Evolutionary conservation across 73 alveolate species (phyloP), one percentile per base, ranked within the genome.

Genomic region (Paramecium biaurelia): DNA sequence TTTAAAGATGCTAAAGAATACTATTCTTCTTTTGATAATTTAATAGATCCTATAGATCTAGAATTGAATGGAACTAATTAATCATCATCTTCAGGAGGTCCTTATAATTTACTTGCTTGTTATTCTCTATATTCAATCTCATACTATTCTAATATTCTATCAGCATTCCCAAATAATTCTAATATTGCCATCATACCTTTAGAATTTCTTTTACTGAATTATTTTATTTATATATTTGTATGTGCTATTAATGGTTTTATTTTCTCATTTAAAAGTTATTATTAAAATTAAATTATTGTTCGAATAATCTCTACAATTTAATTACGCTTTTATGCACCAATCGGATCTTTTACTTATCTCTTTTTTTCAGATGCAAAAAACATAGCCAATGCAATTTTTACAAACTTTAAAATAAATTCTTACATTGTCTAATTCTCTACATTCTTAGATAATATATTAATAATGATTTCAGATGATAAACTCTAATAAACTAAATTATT

Each of bases 131-230:
- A 57, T 43, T 57, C 93, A 30, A 59, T 92, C 21, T 92, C 93
- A 38, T 92, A 79, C 28, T 67, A 49, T 23, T 93, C 96, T 57
- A 94, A 49, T 14, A 94, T 59, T 11, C 89, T 59, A 6, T 95
- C 95, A 0, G 98, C 95, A 68, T 96, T 97, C 0, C 99, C 98
- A 93, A 93, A 93, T 92, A 92, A 94, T 24, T 88, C 93, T n/a
- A 96, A 92, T 30, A 96, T 72, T 43, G 92, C 93, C 95, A 92
- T 41, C 70, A 96, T 94, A 0, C 98, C 99, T 42, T 94, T 94
- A 35, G 92, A 92, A 58, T 85, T 92, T 79, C 57, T 49, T 14
- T 94, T 96, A 57, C 92, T 63, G 41, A 90, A 56, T 57, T 87
- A 70, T 67, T 95, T 94, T 41, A 94, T 94, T 57, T 95, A 58